phyloP scores from a whole-genome alignment of 768 basidiomycete genomes.

The Naematelia aurantialba region DNA sequence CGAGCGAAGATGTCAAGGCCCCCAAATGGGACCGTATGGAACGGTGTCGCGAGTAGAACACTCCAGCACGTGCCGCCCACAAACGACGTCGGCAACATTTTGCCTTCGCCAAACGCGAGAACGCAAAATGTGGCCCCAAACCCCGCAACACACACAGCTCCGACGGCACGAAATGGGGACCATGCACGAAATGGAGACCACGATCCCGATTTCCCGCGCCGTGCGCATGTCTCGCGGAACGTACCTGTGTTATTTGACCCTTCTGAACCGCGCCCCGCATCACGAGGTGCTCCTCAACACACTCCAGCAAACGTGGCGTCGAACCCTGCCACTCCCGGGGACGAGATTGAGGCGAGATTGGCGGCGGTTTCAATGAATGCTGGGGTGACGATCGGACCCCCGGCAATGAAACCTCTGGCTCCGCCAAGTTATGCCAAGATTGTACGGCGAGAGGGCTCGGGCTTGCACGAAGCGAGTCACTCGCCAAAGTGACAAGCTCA shows the following conservation, averaged over 20 bases:
- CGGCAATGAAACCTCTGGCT: slow-evolving; percentile 5
- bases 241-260: slow-evolving; percentile 32
- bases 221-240: slow-evolving; percentile 1
- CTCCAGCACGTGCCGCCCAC: neutral
- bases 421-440: slow-evolving; percentile 37
- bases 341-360: slow-evolving; percentile 41
- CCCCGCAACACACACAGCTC: neutral
- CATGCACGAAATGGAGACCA: neutral
- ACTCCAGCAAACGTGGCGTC: neutral
- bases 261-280: slow-evolving; percentile 14
- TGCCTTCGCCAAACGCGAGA: neutral
- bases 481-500: too few relatives aligned
- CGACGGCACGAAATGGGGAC: neutral
- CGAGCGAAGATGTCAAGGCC: slow-evolving; percentile 19
- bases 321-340: slow-evolving; percentile 23
- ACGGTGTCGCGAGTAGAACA: slow-evolving; percentile 17
- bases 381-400: slow-evolving; percentile 38
- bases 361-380: slow-evolving; percentile 33
- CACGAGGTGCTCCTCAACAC: slow-evolving; percentile 10
- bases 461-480: too few relatives aligned
- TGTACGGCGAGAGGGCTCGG: slow-evolving; percentile 32
- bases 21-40: slow-evolving; percentile 27
- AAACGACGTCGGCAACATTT: neutral
- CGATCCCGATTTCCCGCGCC: slow-evolving; percentile 34
- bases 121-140: neutral